Evolutionary conservation across 257 asterid species (phyloP), one percentile per base, ranked within the genome.

Genomic region (Forsythia suspensa): DNA sequence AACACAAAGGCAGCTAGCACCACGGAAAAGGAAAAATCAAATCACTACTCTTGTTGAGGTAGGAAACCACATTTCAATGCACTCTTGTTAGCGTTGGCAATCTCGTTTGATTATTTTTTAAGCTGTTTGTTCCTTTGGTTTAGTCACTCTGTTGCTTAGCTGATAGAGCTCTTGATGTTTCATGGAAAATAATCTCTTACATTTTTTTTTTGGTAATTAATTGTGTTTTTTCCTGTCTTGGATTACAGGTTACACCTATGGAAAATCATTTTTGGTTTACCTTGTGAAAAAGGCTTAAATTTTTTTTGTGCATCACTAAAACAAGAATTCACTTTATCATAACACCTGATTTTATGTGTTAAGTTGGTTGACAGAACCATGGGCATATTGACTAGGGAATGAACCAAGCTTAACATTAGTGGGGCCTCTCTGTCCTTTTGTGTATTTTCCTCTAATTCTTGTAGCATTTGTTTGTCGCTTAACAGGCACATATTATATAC

Each of bases 21-120:
- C 97, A 46, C 88, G 97, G 67, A 95, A 92, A 88, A 91, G 95
- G 82, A 93, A 91, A 85, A 95, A 92, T 83, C 96, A 92, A 79
- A 93, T 95, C 77, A 92, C 97, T 73, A 82, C 91, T 81, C 94
- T 92, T 80, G 99, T 91, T 82, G 99, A 95, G 99, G 99, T 95
- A 87, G 77, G 36, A 61, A 72, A 74, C 63, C 69, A 18, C 73
- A 38, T 52, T 72, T 24, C 41, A 48, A 72, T 77, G 42, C 10
- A 43, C 74, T 59, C 13, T 16, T 59, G 77, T 70, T 51, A 36
- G 6, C 71, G 77, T 76, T 13, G 59, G 81, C 67, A 65, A 66
- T 38, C 18, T 18, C 21, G 20, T 75, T 71, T 77, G 29, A 29
- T 44, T 10, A 24, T 38, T 57, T 9, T 70, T 55, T n/a, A 34